Evolutionary conservation across 2,329 filamentous ascomycete genomes (phyloP).

Genomic region (Trichoderma asperellum): DNA sequence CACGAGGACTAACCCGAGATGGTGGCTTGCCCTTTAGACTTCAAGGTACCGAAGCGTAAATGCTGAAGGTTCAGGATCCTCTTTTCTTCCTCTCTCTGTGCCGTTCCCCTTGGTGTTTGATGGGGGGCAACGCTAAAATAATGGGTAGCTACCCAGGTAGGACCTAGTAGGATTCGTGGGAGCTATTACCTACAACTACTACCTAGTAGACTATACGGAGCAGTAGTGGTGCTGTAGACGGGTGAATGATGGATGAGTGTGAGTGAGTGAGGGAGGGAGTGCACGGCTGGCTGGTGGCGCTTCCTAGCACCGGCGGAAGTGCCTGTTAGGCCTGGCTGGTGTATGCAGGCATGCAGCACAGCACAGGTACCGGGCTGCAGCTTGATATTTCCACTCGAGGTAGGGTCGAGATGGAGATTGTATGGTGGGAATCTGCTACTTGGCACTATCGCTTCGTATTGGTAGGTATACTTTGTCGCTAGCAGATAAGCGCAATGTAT

Average conservation of each 20-base stretch:
- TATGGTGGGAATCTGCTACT: not conserved
- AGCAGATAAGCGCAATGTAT: not conserved
- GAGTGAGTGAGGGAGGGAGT: not conserved
- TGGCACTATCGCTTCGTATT: not conserved
- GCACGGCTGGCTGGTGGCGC: not conserved
- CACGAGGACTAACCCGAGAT: constrained; percentile 11
- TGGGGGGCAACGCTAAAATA: not conserved
- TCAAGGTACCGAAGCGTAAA: constrained; percentile 12
- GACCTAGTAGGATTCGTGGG: not conserved
- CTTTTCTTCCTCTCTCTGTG: not conserved
- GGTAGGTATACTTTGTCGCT: not conserved
- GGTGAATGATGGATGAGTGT: not conserved
- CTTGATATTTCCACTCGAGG: not conserved
- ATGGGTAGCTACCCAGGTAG: not conserved
- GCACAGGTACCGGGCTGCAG: not conserved
- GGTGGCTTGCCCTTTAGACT: constrained; percentile 21
- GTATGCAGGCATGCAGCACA: not conserved
- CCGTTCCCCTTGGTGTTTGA: not conserved
- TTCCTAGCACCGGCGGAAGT: not conserved
- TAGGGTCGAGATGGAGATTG: not conserved
- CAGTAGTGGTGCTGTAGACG: not conserved
- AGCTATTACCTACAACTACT: not conserved
- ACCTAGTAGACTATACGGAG: too few relatives aligned
- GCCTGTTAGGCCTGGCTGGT: not conserved
- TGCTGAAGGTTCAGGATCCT: not conserved